Percentiles rank a stretch among this genome's conserved stretches.
phyloP scores from a whole-genome alignment of 768 basidiomycete genomes.

The Agrocybe praecox region DNA sequence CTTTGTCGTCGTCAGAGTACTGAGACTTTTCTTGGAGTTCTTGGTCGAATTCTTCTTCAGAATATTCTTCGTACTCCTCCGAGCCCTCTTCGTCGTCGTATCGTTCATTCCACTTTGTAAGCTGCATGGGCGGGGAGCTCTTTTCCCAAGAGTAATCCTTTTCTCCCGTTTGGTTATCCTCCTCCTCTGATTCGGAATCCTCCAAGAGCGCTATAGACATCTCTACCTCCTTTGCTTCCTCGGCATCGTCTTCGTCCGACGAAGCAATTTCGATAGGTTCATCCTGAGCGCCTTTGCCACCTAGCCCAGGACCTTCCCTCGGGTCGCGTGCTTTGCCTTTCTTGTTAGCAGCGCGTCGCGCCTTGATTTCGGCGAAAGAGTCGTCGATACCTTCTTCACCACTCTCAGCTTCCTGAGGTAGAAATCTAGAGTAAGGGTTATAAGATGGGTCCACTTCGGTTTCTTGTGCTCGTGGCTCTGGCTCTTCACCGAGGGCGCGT shows the following conservation, averaged over 20 bases:
- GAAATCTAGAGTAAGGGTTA: conserved; percentile 8
- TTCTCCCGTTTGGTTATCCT: conserved; percentile 15
- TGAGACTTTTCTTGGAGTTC: conserved; percentile 21
- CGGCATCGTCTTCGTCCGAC: conserved; percentile 32
- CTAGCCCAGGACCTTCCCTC: conserved; percentile 58
- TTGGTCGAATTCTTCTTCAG: conserved; percentile 26
- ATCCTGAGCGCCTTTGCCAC: conserved; percentile 29
- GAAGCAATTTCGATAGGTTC: conserved; percentile 51
- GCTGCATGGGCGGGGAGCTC: conserved; percentile 7
- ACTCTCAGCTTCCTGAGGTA: conserved; percentile 23
- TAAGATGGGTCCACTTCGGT: neutral
- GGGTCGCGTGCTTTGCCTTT: conserved; percentile 68
- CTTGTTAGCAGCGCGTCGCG: conserved; percentile 38
- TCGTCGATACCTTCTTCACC: conserved; percentile 45
- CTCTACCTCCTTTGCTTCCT: conserved; percentile 28
- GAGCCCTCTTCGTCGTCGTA: conserved; percentile 13
- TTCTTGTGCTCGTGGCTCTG: conserved; percentile 19
- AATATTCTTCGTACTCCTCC: conserved; percentile 28
- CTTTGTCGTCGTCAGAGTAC: conserved; percentile 17
- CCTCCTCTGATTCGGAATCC: conserved; percentile 31
- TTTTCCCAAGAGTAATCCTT: conserved; percentile 14
- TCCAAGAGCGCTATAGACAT: conserved; percentile 19
- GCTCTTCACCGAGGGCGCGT: conserved; percentile 58
- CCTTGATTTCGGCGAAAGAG: conserved; percentile 56
- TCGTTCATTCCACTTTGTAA: conserved; percentile 1